phyloP scores from a whole-genome alignment of 2,329 filamentous ascomycete species.

The Dactylonectria macrodidyma region DNA sequence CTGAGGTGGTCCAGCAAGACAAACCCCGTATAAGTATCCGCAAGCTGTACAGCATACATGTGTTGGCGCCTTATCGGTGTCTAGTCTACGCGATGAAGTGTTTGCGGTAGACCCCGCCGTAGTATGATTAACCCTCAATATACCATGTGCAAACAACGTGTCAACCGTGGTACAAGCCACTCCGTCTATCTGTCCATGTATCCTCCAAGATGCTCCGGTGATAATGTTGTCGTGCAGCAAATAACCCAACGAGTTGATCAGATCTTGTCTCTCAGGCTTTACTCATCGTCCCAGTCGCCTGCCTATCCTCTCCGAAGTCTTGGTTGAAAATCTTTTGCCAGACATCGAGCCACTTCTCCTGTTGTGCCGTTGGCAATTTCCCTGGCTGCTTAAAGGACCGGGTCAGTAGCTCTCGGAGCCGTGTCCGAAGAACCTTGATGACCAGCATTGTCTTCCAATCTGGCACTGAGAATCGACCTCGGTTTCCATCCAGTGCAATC shows the following conservation, averaged over 20 bases:
- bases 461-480: conserved; percentile 84
- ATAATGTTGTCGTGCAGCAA: background rate
- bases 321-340: conserved; percentile 80
- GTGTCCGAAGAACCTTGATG: conserved; percentile 83
- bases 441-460: conserved; percentile 94
- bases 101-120: background rate
- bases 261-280: conserved; percentile 46
- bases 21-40: background rate
- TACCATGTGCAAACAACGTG: background rate
- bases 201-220: conserved; percentile 4
- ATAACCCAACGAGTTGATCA: background rate
- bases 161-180: background rate
- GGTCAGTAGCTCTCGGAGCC: conserved; percentile 82
- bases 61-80: background rate
- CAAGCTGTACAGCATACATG: background rate
- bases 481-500: conserved; percentile 88
- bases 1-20: background rate
- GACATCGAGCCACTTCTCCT: conserved; percentile 81
- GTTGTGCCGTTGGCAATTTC: conserved; percentile 74
- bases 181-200: conserved; percentile 6
- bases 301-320: conserved; percentile 58
- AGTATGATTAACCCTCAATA: background rate
- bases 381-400: conserved; percentile 79
- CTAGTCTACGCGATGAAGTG: background rate
- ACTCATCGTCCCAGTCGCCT: conserved; percentile 41